Base-by-base conservation (phyloP, 2,329 filamentous ascomycete species). In the Curvularia verruculosa region DNA sequence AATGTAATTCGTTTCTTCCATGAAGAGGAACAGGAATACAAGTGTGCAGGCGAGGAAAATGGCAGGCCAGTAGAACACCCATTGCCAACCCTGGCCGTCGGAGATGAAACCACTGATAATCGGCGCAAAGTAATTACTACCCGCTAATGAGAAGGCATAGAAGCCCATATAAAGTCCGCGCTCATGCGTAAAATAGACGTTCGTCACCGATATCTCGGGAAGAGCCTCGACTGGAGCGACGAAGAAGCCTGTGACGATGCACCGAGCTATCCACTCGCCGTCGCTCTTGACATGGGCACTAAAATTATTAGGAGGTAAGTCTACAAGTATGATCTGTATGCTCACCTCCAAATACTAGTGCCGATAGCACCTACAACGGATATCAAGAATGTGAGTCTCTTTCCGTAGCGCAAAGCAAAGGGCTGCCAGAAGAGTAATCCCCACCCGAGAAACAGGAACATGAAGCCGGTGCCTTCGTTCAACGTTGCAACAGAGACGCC, bases 1-100 rank as follows among this genome's bases (percentile, higher is more conserved):
- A 49, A 76, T 63, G 59, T 81, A 85, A 66, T 84, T 86, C 5
- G 85, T 86, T 69, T 87, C 85, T 69, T 87, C 85, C 77, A 86
- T 81, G 68, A 83, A 81, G 64, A 87, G 83, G 73, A 85, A 86
- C 1, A 83, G 71, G 60, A 85, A 78, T 18, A 86, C 64, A 36
- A 83, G 81, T 9, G 74, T 77, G 1, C 81, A 70, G 0, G 73
- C 83, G 3, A 75, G 70, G 60, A 87, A 79, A 26, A 87, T 85
- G 4, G 84, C 82, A 31, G 80, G 81, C 77, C 83, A 85, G 63
- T 82, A 80, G 54, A 73, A 67, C 2, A 75, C 72, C 73, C 74
- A 75, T 46, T 45, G 54, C 73, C 73, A 77, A 7, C 73, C 72
- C 53, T 73, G 68, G 2, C 66, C 61, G 43, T 77, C 74, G 5